Conservation (phyloP, 139 green algal species). For the Gonium pectorale region DNA sequence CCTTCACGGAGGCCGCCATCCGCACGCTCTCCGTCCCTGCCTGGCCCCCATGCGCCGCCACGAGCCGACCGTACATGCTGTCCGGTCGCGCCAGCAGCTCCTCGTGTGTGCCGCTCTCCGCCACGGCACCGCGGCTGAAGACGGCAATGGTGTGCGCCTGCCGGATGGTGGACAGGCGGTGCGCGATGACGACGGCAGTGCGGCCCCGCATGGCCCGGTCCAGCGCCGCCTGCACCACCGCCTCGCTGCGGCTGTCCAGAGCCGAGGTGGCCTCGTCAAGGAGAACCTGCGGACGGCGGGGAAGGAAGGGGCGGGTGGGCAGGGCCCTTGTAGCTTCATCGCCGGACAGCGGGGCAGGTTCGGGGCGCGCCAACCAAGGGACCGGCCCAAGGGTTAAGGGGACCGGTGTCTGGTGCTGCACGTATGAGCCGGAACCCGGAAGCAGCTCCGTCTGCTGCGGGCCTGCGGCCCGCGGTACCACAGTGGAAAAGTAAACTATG, state of each 20-base stretch:
- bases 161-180: conserved; percentile 88
- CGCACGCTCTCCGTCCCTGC: no score
- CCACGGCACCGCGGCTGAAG: conserved; percentile 60
- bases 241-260: conserved; percentile 82
- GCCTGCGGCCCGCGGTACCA: no score
- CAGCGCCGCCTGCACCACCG: conserved; percentile 72
- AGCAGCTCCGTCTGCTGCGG: no score
- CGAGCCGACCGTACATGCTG: conserved; percentile 75
- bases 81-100: conserved; percentile 65
- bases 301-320: no score
- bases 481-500: no score
- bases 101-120: conserved; percentile 67
- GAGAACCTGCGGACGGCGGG: conserved; percentile 43
- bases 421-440: no score
- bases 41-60: conserved; percentile 80
- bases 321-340: no score
- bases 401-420: no score
- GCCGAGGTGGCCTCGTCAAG: conserved; percentile 60
- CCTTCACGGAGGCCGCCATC: no score
- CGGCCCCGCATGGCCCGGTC: conserved; percentile 75
- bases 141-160: conserved; percentile 89
- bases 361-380: no score
- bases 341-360: no score
- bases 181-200: conserved; percentile 92
- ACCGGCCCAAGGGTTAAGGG: no score